Evolutionary conservation across 2,329 filamentous ascomycete genomes (phyloP).

Genomic region (Diaporthe capsici): DNA sequence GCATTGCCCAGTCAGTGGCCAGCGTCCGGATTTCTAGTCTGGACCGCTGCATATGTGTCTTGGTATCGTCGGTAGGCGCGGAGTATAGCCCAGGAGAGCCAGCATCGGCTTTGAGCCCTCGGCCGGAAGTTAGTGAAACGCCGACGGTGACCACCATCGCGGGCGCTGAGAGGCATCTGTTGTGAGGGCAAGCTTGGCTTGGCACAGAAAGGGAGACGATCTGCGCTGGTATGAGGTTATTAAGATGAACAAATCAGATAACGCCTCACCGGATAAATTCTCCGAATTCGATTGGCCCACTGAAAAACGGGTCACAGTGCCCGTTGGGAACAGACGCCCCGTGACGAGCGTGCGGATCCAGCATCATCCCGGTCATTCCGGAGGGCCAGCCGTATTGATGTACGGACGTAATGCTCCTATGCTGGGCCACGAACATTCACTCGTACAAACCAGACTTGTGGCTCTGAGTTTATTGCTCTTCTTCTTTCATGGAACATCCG

Average conservation of each 20-base stretch:
- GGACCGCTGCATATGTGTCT: not conserved
- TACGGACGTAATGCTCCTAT: not conserved
- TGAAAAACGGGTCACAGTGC: conserved; percentile 18
- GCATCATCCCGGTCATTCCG: not conserved
- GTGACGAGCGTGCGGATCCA: not conserved
- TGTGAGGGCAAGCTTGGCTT: not conserved
- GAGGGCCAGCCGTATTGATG: not conserved
- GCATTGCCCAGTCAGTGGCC: not conserved
- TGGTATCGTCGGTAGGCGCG: not conserved
- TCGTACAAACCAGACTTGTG: not conserved
- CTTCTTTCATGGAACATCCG: not conserved
- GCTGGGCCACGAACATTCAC: not conserved
- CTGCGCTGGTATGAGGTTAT: conserved; percentile 14
- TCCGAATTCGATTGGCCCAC: conserved; percentile 23
- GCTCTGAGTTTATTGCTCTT: not conserved
- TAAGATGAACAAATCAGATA: conserved; percentile 28
- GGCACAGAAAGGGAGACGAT: not conserved
- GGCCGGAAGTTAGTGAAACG: not conserved
- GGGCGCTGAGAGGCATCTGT: conserved; percentile 7
- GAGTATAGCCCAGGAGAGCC: not conserved
- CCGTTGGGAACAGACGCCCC: conserved; percentile 23
- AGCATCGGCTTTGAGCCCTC: not conserved
- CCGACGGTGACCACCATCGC: conserved; percentile 7
- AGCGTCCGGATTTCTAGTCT: not conserved
- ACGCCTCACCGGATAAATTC: not conserved